phyloP scores from a whole-genome alignment of 1,284 basidiomycete species.

The Xerocomus cyaneibrunnescens region DNA sequence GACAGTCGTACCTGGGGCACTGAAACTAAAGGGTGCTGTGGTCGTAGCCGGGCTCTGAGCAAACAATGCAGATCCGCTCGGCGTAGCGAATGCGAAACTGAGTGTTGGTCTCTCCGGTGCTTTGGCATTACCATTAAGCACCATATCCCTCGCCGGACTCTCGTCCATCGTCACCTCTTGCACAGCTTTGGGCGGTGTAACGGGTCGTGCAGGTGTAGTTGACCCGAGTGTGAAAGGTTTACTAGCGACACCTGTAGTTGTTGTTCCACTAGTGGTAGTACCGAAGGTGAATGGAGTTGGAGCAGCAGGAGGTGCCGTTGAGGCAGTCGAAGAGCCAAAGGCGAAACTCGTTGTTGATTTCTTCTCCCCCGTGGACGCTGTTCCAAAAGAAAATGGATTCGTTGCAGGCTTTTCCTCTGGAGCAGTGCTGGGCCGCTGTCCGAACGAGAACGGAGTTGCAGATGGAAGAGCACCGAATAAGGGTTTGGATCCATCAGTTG shows the following conservation, averaged over 20 bases:
- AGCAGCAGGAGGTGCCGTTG: slow-evolving; percentile 24
- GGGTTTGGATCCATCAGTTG: slow-evolving; percentile 25
- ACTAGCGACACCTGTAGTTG: slow-evolving; percentile 29
- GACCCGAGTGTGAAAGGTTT: slow-evolving; percentile 36
- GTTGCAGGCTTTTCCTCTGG: slow-evolving; percentile 26
- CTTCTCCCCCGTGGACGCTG: slow-evolving; percentile 28
- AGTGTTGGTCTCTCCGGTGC: slow-evolving; percentile 39
- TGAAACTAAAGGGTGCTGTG: slow-evolving; percentile 34
- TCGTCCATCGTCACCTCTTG: slow-evolving; percentile 69
- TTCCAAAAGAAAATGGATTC: slow-evolving; percentile 32
- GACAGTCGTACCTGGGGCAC: slow-evolving; percentile 13
- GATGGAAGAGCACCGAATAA: slow-evolving; percentile 26
- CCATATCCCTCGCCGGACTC: slow-evolving; percentile 59
- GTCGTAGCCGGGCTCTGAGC: slow-evolving; percentile 35
- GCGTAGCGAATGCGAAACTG: slow-evolving; percentile 46
- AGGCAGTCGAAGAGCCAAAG: slow-evolving; percentile 33
- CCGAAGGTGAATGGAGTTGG: slow-evolving; percentile 36
- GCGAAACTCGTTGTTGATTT: slow-evolving; percentile 27
- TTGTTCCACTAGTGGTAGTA: slow-evolving; percentile 25
- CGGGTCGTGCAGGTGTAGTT: slow-evolving; percentile 35
- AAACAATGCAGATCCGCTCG: slow-evolving; percentile 41
- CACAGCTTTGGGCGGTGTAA: slow-evolving; percentile 56
- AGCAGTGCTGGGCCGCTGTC: slow-evolving; percentile 20
- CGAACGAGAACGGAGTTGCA: slow-evolving; percentile 32
- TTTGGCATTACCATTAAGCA: slow-evolving; percentile 35